A percentile compares a stretch with the other conserved stretches of the same genome.
Evolutionary conservation across 257 asterid species (phyloP).

Genomic region (Cordia subcordata): DNA sequence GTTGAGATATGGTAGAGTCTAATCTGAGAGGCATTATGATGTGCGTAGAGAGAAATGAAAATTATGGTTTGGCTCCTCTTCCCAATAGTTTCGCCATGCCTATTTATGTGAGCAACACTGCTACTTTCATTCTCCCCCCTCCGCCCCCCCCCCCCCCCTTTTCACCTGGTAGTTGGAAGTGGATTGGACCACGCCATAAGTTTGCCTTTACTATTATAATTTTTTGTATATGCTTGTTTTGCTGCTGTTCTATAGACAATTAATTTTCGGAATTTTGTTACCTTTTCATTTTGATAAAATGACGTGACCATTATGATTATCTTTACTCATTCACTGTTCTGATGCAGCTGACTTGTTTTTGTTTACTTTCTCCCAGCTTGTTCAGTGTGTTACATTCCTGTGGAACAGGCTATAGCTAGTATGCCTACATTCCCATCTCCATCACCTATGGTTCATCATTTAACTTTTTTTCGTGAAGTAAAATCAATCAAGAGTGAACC

Average conservation of each 20-base stretch:
- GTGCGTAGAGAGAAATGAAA: constrained; percentile 60
- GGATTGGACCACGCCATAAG: constrained; percentile 96
- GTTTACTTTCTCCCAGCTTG: constrained; percentile 58
- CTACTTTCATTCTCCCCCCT: constrained; percentile 22
- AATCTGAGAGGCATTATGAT: constrained; percentile 11
- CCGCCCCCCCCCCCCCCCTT: constrained; percentile 86
- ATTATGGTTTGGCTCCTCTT: constrained; percentile 34
- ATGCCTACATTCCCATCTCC: constrained; percentile 68
- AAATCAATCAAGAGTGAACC: constrained; percentile 38
- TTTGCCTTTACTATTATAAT: constrained; percentile 15
- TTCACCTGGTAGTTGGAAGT: constrained; percentile 59
- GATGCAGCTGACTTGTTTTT: too few species aligned
- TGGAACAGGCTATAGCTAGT: constrained; percentile 74
- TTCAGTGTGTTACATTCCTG: constrained; percentile 83
- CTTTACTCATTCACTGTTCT: too few species aligned
- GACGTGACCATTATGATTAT: too few species aligned
- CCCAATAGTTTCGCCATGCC: constrained; percentile 33
- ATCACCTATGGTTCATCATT: constrained; percentile 65
- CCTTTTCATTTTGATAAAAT: background rate
- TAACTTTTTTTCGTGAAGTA: constrained; percentile 44
- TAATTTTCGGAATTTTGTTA: background rate
- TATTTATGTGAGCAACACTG: constrained; percentile 23
- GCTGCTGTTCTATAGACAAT: background rate
- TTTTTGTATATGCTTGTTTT: background rate
- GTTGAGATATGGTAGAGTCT: background rate